Evolutionary conservation across 768 basidiomycete species (phyloP).

Genomic region (Boletus speciosus): DNA sequence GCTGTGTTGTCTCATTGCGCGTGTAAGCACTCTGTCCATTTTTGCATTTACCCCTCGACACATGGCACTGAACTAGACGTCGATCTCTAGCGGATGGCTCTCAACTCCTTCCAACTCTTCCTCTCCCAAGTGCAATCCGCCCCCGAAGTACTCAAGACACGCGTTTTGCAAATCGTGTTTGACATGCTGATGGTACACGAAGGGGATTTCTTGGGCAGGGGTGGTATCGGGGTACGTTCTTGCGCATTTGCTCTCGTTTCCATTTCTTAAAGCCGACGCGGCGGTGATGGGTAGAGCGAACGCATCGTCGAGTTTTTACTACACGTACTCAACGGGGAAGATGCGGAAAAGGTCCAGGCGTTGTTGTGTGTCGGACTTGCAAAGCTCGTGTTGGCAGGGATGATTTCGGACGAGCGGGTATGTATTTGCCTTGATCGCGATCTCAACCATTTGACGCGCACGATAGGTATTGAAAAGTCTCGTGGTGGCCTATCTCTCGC

Average conservation of each 20-base stretch:
- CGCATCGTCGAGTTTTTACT: conserved; percentile 68
- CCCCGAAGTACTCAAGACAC: conserved; percentile 62
- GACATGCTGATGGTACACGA: conserved; percentile 87
- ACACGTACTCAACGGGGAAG: conserved; percentile 47
- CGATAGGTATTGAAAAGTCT: conserved; percentile 46
- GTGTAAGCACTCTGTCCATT: conserved; percentile 8
- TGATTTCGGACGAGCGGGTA: conserved; percentile 71
- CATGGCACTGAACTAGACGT: not conserved
- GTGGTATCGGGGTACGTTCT: conserved; percentile 33
- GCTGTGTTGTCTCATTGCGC: conserved; percentile 73
- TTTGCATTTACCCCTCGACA: too few species aligned
- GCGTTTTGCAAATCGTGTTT: conserved; percentile 76
- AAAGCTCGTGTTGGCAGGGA: conserved; percentile 80
- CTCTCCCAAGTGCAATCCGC: conserved; percentile 65
- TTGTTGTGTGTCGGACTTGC: conserved; percentile 73
- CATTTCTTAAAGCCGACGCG: not conserved
- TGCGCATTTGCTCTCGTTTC: not conserved
- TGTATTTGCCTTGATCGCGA: conserved; percentile 15
- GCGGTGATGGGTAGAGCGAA: conserved; percentile 35
- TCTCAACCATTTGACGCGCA: not conserved
- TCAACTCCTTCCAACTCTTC: conserved; percentile 75
- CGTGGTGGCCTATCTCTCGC: conserved; percentile 68
- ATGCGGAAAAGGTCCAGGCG: conserved; percentile 65
- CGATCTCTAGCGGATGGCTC: conserved; percentile 26
- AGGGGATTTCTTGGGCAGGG: conserved; percentile 52